phyloP scores from a whole-genome alignment of 495 filamentous ascomycete genomes.

The Xylaria cubensis region DNA sequence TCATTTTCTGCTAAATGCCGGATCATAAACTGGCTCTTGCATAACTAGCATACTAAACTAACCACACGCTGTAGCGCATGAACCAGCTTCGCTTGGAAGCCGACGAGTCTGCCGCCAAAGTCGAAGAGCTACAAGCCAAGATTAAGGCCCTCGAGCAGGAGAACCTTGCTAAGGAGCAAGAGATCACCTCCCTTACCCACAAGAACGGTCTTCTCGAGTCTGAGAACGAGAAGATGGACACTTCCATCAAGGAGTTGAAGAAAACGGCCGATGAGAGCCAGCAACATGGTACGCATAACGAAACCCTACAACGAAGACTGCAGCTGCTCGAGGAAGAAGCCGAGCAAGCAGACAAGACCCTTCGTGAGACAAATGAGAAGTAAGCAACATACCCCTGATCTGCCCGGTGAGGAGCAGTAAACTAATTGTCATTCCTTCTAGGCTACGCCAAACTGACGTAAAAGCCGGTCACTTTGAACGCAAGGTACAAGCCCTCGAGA shows the following conservation, averaged over 20 bases:
- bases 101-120: constrained; percentile 77
- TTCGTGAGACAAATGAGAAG: constrained; percentile 98
- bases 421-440: constrained; percentile 49
- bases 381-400: constrained; percentile 55
- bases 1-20: background rate
- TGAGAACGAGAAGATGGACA: constrained; percentile 90
- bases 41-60: constrained; percentile 27
- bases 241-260: constrained; percentile 77
- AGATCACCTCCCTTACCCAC: constrained; percentile 93
- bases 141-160: constrained; percentile 93
- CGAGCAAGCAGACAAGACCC: constrained; percentile 90
- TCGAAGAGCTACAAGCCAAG: constrained; percentile 83
- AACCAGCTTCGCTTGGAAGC: constrained; percentile 89
- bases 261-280: constrained; percentile 73
- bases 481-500: constrained; percentile 96
- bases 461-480: constrained; percentile 99
- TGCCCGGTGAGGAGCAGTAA: constrained; percentile 16
- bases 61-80: constrained; percentile 72
- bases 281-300: constrained; percentile 81
- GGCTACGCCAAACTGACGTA: constrained; percentile 97
- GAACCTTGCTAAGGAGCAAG: constrained; percentile 94
- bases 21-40: background rate
- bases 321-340: constrained; percentile 97
- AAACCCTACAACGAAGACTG: constrained; percentile 86
- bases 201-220: constrained; percentile 86